A percentile compares a stretch with the other conserved stretches of the same genome.
Conservation (phyloP, 2,329 filamentous ascomycete genomes). For the Leptographium lundbergii region DNA sequence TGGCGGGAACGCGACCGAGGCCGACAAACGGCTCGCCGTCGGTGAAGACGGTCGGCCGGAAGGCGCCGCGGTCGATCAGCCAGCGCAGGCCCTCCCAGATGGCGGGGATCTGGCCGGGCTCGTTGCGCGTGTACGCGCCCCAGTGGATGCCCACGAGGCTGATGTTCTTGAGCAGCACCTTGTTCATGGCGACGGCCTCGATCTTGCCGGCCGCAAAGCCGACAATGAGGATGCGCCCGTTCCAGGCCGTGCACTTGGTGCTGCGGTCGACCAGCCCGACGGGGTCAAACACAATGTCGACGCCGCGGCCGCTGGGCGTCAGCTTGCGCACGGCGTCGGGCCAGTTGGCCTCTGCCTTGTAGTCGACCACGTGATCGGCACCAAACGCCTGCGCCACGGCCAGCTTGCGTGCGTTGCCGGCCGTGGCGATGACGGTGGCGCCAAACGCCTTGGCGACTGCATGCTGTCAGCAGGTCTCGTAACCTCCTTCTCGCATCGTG, state of each 20-base stretch:
- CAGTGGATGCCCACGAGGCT: conserved; percentile 82
- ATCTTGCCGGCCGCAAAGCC: conserved; percentile 80
- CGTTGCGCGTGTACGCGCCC: conserved; percentile 68
- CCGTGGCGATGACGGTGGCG: conserved; percentile 86
- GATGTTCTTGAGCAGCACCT: conserved; percentile 88
- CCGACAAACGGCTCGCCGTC: conserved; percentile 67
- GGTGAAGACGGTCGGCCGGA: conserved; percentile 69
- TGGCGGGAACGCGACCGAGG: conserved; percentile 63
- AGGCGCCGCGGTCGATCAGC: conserved; percentile 65
- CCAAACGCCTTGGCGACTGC: conserved; percentile 77
- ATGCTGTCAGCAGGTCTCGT: not conserved
- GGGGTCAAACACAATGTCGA: conserved; percentile 92
- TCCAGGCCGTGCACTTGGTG: conserved; percentile 89
- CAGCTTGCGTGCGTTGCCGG: conserved; percentile 67
- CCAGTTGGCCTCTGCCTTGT: conserved; percentile 52
- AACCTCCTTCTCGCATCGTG: too few relatives aligned
- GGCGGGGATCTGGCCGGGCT: conserved; percentile 53
- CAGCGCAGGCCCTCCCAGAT: conserved; percentile 79
- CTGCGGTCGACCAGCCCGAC: conserved; percentile 80
- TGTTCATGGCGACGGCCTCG: conserved; percentile 86
- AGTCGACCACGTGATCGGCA: conserved; percentile 73
- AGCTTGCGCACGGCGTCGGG: conserved; percentile 62
- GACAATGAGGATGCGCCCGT: conserved; percentile 74
- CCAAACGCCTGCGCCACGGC: conserved; percentile 69
- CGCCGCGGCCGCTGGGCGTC: conserved; percentile 57